Base-by-base conservation (phyloP, 164 flowering plant species). In the Santalum album region DNA sequence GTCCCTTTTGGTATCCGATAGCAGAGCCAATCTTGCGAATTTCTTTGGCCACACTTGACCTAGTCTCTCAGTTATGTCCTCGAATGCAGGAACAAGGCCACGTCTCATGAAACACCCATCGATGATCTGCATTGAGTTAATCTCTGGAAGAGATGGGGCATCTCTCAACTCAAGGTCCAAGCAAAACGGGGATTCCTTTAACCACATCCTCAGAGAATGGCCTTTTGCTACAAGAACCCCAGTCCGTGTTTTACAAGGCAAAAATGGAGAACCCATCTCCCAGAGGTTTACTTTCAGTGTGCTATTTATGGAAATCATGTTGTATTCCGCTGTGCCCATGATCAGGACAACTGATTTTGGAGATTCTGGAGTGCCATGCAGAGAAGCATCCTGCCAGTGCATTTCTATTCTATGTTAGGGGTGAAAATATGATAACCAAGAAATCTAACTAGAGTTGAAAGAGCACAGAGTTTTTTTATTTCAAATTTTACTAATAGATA, bases 201-300 rank as follows among this genome's bases (percentile, higher is more conserved):
- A 64, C 99, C 99, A 92, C 96, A 87, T 79, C 53, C 88, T 70
- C 26, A 92, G 76, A 39, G 99, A 87, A 63, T 94, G 96, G 19
- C 80, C 94, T 64, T 89, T 89, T 22, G 99, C 91, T 32, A 89
- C 58, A 56, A 94, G 92, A 51, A 89, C 67, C 6, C 97, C 97
- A 47, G 61, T 82, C 19, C 97, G 70, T 25, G 90, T 79, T 72
- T 74, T 78, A 63, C 90, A 87, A 34, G 99, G 99, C 36, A 85
- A 64, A 75, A 94, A 94, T 16, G 99, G 99, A n/a, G 97, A 89
- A 0, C 92, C 97, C 88, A 94, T 89, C 72, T 94, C 99, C 97
- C 95, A 94, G 48, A 94, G 88, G 71, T 62, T 84, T 23, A 83
- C 84, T 71, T 87, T 87, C 47, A 94, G 14, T 50, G 97, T 85